Percentiles rank a stretch among this genome's conserved stretches.
Conservation (phyloP, 352 stramenopile species). For the Pythium volutum region DNA sequence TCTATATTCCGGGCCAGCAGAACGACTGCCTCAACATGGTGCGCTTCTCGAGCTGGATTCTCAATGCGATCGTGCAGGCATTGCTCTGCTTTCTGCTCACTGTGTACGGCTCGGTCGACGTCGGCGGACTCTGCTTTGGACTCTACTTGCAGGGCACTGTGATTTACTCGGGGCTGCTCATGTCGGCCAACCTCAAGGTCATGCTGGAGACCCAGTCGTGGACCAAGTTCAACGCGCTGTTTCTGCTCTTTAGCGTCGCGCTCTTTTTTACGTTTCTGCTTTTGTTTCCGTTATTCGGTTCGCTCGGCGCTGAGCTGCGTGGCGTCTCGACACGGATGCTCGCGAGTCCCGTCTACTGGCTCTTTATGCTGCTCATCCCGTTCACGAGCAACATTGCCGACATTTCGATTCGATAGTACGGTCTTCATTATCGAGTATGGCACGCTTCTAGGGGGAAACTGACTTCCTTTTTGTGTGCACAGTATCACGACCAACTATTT, state of each 20-base stretch:
- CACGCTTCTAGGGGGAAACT: too few species aligned
- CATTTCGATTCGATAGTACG: conserved; percentile 67
- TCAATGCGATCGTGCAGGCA: conserved; percentile 63
- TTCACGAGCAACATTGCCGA: conserved; percentile 59
- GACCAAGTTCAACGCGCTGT: conserved; percentile 63
- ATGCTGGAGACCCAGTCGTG: conserved; percentile 70
- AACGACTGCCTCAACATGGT: conserved; percentile 69
- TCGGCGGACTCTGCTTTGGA: conserved; percentile 33
- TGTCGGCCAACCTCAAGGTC: conserved; percentile 79
- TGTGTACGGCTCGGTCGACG: conserved; percentile 36
- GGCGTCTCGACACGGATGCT: conserved; percentile 60
- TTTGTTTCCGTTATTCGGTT: conserved; percentile 48
- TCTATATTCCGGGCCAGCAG: conserved; percentile 59
- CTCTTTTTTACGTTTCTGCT: conserved; percentile 69
- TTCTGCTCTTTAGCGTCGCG: conserved; percentile 52
- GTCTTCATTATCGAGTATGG: too few species aligned
- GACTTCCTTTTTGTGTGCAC: neutral
- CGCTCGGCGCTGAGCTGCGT: conserved; percentile 47
- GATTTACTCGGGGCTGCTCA: conserved; percentile 69
- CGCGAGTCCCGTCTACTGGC: conserved; percentile 61
- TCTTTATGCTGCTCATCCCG: conserved; percentile 60
- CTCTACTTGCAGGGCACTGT: conserved; percentile 65
- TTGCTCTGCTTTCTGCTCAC: conserved; percentile 63
- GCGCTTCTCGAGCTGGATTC: conserved; percentile 57
- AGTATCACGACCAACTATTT: conserved; percentile 67